Conservation (phyloP, 2,329 filamentous ascomycete species). For the Hypoxylon sp. region DNA sequence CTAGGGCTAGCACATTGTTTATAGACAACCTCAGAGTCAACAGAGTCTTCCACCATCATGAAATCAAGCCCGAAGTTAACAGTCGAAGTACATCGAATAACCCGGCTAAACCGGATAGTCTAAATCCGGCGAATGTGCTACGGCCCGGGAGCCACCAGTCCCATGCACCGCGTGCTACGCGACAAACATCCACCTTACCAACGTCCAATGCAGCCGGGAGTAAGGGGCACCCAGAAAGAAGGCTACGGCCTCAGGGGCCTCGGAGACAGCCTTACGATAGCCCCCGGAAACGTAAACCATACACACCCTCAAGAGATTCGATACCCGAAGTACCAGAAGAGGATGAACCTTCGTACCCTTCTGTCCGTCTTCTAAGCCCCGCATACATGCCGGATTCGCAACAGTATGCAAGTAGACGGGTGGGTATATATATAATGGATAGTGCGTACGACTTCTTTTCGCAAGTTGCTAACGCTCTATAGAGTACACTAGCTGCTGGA, state of each 20-base stretch:
- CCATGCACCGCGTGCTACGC: background rate
- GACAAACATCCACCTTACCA: background rate
- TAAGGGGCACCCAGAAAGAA: background rate
- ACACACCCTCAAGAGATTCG: background rate
- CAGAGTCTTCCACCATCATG: background rate
- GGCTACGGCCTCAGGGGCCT: background rate
- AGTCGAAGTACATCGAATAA: background rate
- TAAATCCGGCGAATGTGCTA: background rate
- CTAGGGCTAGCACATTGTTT: constrained; percentile 2
- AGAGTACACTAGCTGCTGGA: background rate
- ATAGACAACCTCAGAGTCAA: constrained; percentile 4
- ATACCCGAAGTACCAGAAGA: constrained; percentile 5
- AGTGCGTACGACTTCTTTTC: background rate
- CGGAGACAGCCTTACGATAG: background rate
- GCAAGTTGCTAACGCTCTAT: background rate
- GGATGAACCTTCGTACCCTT: background rate
- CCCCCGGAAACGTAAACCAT: background rate
- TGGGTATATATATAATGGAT: background rate
- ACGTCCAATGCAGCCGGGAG: background rate
- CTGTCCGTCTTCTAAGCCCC: background rate
- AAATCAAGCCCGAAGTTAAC: background rate
- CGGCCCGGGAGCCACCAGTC: background rate
- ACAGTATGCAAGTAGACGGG: background rate
- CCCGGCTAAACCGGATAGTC: constrained; percentile 9
- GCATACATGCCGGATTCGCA: background rate